Percentiles rank a stretch among this genome's conserved stretches.
Conservation (phyloP, 2,329 filamentous ascomycete genomes). For the Ceratocystis harringtonii region DNA sequence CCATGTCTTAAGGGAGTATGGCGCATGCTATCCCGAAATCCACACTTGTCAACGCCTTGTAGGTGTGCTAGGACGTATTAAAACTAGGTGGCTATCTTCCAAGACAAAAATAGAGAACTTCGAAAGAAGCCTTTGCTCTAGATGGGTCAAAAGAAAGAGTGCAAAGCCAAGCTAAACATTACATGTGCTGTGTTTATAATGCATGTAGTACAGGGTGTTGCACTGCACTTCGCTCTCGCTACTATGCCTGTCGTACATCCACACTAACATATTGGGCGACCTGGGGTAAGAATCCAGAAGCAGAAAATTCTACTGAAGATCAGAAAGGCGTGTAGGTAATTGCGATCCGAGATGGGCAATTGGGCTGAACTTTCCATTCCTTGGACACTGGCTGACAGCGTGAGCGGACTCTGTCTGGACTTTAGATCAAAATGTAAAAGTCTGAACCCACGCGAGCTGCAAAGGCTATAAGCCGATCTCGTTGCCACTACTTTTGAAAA, state of each 20-base stretch:
- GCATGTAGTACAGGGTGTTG: slow-evolving; percentile 1
- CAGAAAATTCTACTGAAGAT: not conserved
- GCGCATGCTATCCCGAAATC: not conserved
- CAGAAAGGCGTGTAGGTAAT: not conserved
- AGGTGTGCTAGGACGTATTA: not conserved
- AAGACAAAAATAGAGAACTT: not conserved
- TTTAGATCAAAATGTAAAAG: not conserved
- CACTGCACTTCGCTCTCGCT: slow-evolving; percentile 3
- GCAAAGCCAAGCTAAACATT: not conserved
- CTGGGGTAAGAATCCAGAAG: not conserved
- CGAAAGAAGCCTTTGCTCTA: not conserved
- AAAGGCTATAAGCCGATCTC: not conserved
- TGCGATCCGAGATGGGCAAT: not conserved
- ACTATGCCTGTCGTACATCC: slow-evolving; percentile 5
- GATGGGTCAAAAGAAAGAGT: not conserved
- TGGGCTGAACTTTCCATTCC: not conserved
- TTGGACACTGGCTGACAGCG: not conserved
- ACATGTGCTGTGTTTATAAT: not conserved
- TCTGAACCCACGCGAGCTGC: not conserved
- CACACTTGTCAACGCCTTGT: not conserved
- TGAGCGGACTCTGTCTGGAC: not conserved
- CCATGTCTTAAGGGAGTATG: not conserved
- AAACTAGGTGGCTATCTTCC: not conserved
- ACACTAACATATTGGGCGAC: not conserved
- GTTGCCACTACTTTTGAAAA: not conserved